A percentile compares a stretch with the other conserved stretches of the same genome.
phyloP scores from a whole-genome alignment of 352 stramenopile genomes.

The Globisporangium takayamanum region DNA sequence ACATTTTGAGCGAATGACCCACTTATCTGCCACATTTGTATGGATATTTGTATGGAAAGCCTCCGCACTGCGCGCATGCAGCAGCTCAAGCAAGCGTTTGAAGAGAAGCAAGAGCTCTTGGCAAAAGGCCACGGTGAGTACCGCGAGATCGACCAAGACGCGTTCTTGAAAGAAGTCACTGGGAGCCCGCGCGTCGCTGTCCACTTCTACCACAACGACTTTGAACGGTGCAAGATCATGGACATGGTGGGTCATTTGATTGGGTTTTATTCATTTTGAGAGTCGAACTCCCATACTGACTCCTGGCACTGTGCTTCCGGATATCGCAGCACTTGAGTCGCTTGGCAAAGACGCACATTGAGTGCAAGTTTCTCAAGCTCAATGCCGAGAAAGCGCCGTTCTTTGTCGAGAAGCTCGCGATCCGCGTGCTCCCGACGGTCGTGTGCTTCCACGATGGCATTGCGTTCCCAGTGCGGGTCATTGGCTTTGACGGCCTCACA shows the following conservation, averaged over 20 bases:
- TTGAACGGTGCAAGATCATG: conserved; percentile 97
- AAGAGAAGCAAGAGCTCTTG: conserved; percentile 52
- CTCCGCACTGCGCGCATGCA: conserved; percentile 78
- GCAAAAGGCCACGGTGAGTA: conserved; percentile 77
- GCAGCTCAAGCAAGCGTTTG: conserved; percentile 57
- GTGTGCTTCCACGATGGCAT: conserved; percentile 91
- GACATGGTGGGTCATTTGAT: conserved; percentile 55
- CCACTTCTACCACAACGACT: conserved; percentile 97
- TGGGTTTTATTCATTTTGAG: background rate
- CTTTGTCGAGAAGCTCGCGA: conserved; percentile 90
- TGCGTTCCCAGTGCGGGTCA: conserved; percentile 82
- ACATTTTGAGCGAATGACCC: background rate
- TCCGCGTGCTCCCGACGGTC: conserved; percentile 92
- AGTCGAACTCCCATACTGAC: no score
- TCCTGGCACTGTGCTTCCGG: background rate
- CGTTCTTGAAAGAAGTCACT: conserved; percentile 94
- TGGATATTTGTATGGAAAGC: conserved; percentile 16
- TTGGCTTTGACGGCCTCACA: conserved; percentile 92
- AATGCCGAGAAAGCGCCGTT: conserved; percentile 94
- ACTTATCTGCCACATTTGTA: background rate
- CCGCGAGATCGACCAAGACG: conserved; percentile 92
- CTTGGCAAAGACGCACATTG: conserved; percentile 61
- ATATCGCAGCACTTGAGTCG: conserved; percentile 38
- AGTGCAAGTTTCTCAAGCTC: conserved; percentile 94
- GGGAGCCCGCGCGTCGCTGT: conserved; percentile 76